These are phyloP conservation scores for Vicia villosa DNA, from an alignment of 306 rosid species.

Conservation along the genomic window DNA sequence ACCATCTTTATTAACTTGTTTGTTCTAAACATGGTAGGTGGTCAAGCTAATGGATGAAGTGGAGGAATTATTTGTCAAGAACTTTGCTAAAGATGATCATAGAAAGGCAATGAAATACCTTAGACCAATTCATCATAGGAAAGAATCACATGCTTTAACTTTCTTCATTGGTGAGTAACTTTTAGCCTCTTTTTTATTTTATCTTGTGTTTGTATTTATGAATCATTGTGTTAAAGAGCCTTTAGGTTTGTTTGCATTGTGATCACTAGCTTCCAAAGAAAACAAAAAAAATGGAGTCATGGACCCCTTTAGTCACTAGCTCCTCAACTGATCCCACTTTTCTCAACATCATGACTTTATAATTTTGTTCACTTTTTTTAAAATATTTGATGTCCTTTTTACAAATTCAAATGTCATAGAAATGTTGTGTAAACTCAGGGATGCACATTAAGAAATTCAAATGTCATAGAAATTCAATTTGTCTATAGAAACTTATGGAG, in stretches of 20 bases:
- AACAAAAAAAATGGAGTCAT: conserved; percentile 20
- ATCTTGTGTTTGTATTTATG: conserved; percentile 34
- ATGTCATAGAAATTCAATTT: not conserved
- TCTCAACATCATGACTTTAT: not conserved
- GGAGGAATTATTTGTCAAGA: conserved; percentile 75
- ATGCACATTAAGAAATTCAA: too few species aligned
- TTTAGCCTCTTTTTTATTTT: conserved; percentile 25
- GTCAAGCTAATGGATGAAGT: conserved; percentile 73
- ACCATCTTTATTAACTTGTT: conserved; percentile 39
- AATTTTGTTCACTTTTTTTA: not conserved
- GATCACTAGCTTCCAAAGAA: conserved; percentile 47
- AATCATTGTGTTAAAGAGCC: conserved; percentile 40
- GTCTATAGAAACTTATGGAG: not conserved
- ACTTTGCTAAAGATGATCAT: conserved; percentile 70
- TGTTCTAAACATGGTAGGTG: conserved; percentile 62
- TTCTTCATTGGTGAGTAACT: conserved; percentile 85
- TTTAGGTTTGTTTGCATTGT: conserved; percentile 50
- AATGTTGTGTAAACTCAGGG: not conserved
- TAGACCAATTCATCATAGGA: conserved; percentile 73
- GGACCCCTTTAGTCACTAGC: conserved; percentile 66
- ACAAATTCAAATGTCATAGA: not conserved
- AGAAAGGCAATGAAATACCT: conserved; percentile 98
- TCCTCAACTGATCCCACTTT: not conserved
- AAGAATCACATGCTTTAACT: conserved; percentile 84
- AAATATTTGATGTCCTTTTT: not conserved